Base-by-base conservation (phyloP, 306 rosid species). In the Astragalus glycyphyllos region DNA sequence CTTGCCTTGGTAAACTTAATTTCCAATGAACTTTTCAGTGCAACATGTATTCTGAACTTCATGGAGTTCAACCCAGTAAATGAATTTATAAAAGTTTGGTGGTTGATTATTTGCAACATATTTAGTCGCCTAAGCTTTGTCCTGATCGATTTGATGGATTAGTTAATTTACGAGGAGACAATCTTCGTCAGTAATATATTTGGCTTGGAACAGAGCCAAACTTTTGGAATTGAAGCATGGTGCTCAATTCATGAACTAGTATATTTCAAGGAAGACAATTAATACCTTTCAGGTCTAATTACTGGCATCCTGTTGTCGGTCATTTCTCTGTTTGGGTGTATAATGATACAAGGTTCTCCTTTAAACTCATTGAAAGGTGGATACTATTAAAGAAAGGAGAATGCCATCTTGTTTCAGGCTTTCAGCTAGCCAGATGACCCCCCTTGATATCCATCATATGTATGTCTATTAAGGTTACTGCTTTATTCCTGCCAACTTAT, bases 311-410 rank as follows among this genome's bases (percentile, higher is more conserved):
- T 59, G 47, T 35, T 9, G 51, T 11, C 16, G 9, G 1, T 41
- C 7, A 17, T 17, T 59, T 37, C 66, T 37, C 48, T 62, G 16
- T 62, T 5, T 59, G 46, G 65, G 65, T 35, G 46, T 17, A 41
- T 10, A 61, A 41, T 16, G 37, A 20, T 42, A 17, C 20, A 40
- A 62, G 53, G 16, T 41, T 50, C 32, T 20, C 9, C 68, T 41
- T 10, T 16, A 41, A 41, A 8, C 66, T 15, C 50, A 41, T 0
- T 3, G 6, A 41, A 62, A 62, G 51, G 53, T 42, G 35, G 50
- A 6, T 20, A 17, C 29, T 20, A 62, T 41, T 62, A 41, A 11
- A 17, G 2, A 11, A 41, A 62, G 6, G n/a, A 62, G 10, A 62
- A 11, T 5, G 29, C 5, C 53, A 9, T 34, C 17, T 16, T 8